Base-by-base conservation (phyloP, 2,329 filamentous ascomycete genomes). In the Fusarium ambrosium region DNA sequence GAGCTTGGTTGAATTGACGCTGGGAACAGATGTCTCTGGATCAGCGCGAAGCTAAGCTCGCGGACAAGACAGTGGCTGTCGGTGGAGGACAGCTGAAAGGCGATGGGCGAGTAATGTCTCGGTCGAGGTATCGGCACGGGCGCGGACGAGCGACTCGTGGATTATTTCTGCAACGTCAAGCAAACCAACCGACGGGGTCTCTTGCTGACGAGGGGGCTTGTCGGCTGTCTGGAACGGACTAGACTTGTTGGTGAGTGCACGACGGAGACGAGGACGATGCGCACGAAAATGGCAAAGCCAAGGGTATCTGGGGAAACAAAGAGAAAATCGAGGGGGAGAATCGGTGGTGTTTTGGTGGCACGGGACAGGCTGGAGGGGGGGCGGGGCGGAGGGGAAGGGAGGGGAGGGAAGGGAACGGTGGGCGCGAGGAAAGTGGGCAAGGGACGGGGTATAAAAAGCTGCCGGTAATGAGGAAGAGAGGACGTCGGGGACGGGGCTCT, bases 301-400 rank as follows among this genome's bases (percentile, higher is more conserved):
- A 79, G 75, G 77, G 77, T 79, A 79, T 79, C 77, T 79, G 77
- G 77, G 77, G 77, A 79, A 79, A 79, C 77, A 79, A 79, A 79
- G 77, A 79, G 76, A 78, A 79, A 79, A 77, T 63, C 77, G 77
- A 79, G 74, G 76, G 76, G 76, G 75, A 72, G 68, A 78, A 70
- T 79, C 70, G 77, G 69, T 78, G 74, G 74, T 79, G 75, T 77
- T 79, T 79, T 70, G 72, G 77, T 79, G 77, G 77, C 75, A 79
- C 77, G 75, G 77, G 77, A 78, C 77, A 79, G 73, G 77, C 77
- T 78, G 72, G 77, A 77, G 74, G 77, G 72, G 24, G 24, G 24
- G 22, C 22, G 22, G 22, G 22, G 22, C 22, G 22, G 22, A 22
- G 22, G 22, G 22, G 22, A 24, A 24, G 22, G 70, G 64, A 63